Evolutionary conservation across 2,329 filamentous ascomycete species (phyloP), one percentile per base, ranked within the genome.

Genomic region (Helotiales sp.): DNA sequence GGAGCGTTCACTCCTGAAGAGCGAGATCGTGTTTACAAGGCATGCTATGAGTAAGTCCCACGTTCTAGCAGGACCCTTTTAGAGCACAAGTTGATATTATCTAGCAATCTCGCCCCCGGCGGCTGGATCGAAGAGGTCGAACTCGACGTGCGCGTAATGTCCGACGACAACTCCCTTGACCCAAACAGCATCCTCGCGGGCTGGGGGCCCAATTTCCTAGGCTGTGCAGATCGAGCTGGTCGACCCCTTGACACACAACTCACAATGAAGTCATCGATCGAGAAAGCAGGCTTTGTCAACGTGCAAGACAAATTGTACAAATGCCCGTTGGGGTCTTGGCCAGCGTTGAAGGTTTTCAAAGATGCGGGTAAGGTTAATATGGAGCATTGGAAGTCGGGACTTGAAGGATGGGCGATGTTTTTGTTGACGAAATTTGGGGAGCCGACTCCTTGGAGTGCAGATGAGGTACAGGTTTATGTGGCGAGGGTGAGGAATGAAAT

Each of bases 71-170:
- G n/a, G n/a, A 43, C 17, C 40, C 10, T 20, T 7, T 7, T 17
- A 20, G 40, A 43, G 17, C 2, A 20, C 8, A 6, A 40, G 30
- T 13, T 34, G 7, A 24, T n/a, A 20, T 10, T 3, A 34, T 1
- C 5, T 3, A 57, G 61, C n/a, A 63, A 64, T 34, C 63, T 71
- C 5, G 68, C 69, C 6, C 75, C 76, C 11, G 74, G 74, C 3
- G 76, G 76, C 17, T 76, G 70, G 67, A 63, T 78, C 52, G 77
- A 78, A 57, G 52, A 57, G 40, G 52, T 57, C 8, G 52, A 57
- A 13, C 52, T 57, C 52, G 52, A 57, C 32, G 52, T 57, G 7
- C 52, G 52, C 30, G 52, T 57, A n/a, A 57, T 57, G 65, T 62
- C 77, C 40, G 74, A 77, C 61, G 76, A 78, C 45, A 28, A 22